Conservation (phyloP, 2,329 filamentous ascomycete genomes). For the Penicillium sp. region DNA sequence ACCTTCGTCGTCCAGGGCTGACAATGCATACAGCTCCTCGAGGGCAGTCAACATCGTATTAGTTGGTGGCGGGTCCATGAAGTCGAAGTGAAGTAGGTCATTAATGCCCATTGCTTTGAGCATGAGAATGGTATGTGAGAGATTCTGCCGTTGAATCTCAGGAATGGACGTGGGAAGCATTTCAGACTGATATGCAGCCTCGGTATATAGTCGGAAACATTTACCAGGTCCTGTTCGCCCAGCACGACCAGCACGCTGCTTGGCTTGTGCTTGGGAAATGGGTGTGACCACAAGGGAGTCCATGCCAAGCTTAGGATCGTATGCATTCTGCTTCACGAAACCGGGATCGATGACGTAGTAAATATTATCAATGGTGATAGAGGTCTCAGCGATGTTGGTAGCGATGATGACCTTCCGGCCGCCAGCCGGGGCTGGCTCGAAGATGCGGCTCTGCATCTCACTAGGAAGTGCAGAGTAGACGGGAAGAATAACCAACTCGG, state of each 20-base stretch:
- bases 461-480: constrained; percentile 94
- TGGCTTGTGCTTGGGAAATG: constrained; percentile 94
- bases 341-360: constrained; percentile 97
- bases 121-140: constrained; percentile 93
- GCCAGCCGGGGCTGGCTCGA: constrained; percentile 86
- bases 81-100: constrained; percentile 94
- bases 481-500: constrained; percentile 87
- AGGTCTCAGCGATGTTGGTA: constrained; percentile 97
- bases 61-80: constrained; percentile 97
- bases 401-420: constrained; percentile 94
- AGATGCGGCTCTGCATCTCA: constrained; percentile 92
- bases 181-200: constrained; percentile 92
- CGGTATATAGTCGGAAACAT: constrained; percentile 92
- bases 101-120: constrained; percentile 99
- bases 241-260: constrained; percentile 88
- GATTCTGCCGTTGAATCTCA: constrained; percentile 92
- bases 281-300: constrained; percentile 94
- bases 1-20: constrained; percentile 92
- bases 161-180: constrained; percentile 96
- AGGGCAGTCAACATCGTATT: constrained; percentile 97
- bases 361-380: constrained; percentile 96
- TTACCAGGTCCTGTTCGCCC: constrained; percentile 95
- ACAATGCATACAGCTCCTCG: constrained; percentile 91
- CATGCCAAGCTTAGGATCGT: constrained; percentile 97
- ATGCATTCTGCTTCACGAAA: constrained; percentile 97